Evolutionary conservation across 208 protist species (phyloP), one percentile per base, ranked within the genome.

Genomic region (Leishmania tropica): DNA sequence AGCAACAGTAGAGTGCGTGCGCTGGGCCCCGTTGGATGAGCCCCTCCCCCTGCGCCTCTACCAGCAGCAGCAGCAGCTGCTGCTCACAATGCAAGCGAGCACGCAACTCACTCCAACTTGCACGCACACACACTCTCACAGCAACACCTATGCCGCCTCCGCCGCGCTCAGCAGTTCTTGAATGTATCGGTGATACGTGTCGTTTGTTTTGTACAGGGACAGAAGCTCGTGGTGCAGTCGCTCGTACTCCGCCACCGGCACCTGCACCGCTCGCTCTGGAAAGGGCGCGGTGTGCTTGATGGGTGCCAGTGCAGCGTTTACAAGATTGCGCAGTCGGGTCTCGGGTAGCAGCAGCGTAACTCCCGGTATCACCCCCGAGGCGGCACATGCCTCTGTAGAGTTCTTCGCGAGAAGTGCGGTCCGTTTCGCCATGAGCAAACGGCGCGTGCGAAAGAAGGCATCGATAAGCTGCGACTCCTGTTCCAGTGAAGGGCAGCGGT

Each of bases 181-280:
- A 24, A 89, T 45, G 72, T 89, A 75, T 35, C 31, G 13, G 4
- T 80, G 79, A 70, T 89, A 87, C 68, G 53, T 80, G 8, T 79
- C 71, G 65, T 89, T 89, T 17, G 77, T 76, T 5, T 89, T 45
- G 62, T 89, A 87, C n/a, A 89, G 79, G 35, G 58, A 75, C 15
- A 89, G 67, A 35, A 89, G 78, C 71, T 89, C 86, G 45, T n/a
- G 78, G 47, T 84, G 78, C 40, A 79, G 79, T n/a, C 68, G 76
- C 60, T 79, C 73, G 56, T 85, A 85, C 47, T 81, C 77, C 17
- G 58, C 82, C 8, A 56, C 72, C 0, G 82, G 76, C 81, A 85
- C 71, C 58, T 37, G 75, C 76, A 85, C 76, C 48, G 54, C 76
- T 35, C 70, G 70, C 40, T 31, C 24, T 28, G 76, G 24, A 47